These are phyloP conservation scores for Microdochium trichocladiopsis DNA, from an alignment of 2,329 filamentous ascomycete genomes.

Conservation along the genomic window DNA sequence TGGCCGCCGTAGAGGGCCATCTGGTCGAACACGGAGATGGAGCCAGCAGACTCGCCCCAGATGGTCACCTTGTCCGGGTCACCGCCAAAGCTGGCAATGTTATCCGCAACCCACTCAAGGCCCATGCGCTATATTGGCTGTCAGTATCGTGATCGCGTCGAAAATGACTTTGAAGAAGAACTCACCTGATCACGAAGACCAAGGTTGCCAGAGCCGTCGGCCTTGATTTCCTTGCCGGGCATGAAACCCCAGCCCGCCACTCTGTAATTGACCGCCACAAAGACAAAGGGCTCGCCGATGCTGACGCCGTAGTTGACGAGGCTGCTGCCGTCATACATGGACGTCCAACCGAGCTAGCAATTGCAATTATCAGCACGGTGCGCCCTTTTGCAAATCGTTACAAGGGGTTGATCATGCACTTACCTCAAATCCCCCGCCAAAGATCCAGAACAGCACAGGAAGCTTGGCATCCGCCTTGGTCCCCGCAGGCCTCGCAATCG, in stretches of 20 bases:
- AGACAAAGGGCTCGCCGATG: slow-evolving; percentile 58
- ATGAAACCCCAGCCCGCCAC: slow-evolving; percentile 70
- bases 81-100: slow-evolving; percentile 71
- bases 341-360: slow-evolving; percentile 25
- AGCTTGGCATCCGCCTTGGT: slow-evolving; percentile 47
- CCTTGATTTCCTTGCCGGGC: slow-evolving; percentile 58
- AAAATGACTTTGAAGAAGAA: not conserved
- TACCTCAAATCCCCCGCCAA: slow-evolving; percentile 54
- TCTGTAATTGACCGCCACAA: slow-evolving; percentile 73
- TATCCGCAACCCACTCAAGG: slow-evolving; percentile 70
- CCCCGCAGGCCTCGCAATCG: slow-evolving; percentile 51
- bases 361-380: slow-evolving; percentile 16
- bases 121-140: slow-evolving; percentile 39
- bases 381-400: too few species aligned
- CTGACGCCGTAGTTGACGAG: slow-evolving; percentile 37
- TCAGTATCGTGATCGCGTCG: not conserved
- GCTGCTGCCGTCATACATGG: slow-evolving; percentile 43
- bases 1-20: slow-evolving; percentile 69
- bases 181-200: slow-evolving; percentile 60
- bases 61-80: slow-evolving; percentile 74
- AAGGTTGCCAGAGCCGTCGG: slow-evolving; percentile 62
- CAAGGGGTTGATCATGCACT: too few species aligned
- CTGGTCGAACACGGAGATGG: slow-evolving; percentile 70
- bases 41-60: slow-evolving; percentile 67
- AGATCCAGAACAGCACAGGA: slow-evolving; percentile 67